phyloP scores from a whole-genome alignment of 805 yeast species.

The Lachancea waltii region DNA sequence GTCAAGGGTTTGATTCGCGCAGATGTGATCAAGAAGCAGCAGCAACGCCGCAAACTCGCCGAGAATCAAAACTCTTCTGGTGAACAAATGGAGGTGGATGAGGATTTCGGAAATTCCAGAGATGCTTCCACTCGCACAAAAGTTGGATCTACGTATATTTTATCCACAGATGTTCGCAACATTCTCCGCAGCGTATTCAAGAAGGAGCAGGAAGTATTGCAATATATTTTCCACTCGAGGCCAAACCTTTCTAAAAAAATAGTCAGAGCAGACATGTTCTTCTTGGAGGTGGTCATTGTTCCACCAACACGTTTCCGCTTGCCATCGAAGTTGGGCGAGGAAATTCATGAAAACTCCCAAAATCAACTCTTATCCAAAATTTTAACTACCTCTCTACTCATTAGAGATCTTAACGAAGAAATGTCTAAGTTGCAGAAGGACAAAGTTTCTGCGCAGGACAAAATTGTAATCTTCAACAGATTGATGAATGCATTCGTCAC shows the following conservation, averaged over 20 bases:
- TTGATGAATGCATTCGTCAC: constrained; percentile 95
- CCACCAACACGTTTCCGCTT: constrained; percentile 96
- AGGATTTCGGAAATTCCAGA: constrained; percentile 31
- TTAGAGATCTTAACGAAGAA: constrained; percentile 85
- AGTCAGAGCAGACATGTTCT: constrained; percentile 74
- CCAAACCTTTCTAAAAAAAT: constrained; percentile 46
- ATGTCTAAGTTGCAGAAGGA: constrained; percentile 57
- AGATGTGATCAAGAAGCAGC: constrained; percentile 50
- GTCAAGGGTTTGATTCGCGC: constrained; percentile 72
- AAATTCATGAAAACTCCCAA: constrained; percentile 88
- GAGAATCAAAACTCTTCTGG: constrained; percentile 15
- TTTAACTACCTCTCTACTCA: constrained; percentile 69
- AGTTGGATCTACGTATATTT: constrained; percentile 75
- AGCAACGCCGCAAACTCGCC: constrained; percentile 27
- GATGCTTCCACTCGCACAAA: constrained; percentile 52
- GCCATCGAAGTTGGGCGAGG: constrained; percentile 96
- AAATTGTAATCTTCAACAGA: constrained; percentile 74
- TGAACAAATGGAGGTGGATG: constrained; percentile 25
- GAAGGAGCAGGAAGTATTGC: constrained; percentile 61
- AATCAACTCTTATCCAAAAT: constrained; percentile 81
- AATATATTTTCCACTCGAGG: constrained; percentile 74
- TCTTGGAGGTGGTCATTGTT: constrained; percentile 79
- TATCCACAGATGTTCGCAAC: constrained; percentile 82
- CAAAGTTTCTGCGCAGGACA: constrained; percentile 57
- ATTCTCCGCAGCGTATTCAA: constrained; percentile 68